phyloP scores from a whole-genome alignment of 2,329 filamentous ascomycete genomes.

The Fonsecaea nubica region DNA sequence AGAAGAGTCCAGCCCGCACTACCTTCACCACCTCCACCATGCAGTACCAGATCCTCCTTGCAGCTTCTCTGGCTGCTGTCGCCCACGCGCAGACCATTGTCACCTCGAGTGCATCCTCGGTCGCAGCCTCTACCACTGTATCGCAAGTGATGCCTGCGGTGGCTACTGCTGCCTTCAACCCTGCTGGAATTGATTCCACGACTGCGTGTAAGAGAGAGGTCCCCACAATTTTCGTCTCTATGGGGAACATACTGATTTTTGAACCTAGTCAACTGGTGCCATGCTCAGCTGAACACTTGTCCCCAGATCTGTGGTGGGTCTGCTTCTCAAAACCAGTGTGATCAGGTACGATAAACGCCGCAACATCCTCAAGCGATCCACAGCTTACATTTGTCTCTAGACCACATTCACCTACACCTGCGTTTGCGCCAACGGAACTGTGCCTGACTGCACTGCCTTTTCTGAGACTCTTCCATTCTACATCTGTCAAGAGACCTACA shows the following conservation, averaged over 20 bases:
- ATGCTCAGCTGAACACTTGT: conserved; percentile 65
- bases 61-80: conserved; percentile 33
- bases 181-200: conserved; percentile 27
- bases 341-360: conserved; percentile 63
- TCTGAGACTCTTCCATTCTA: conserved; percentile 65
- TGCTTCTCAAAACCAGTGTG: conserved; percentile 61
- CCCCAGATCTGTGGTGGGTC: conserved; percentile 63
- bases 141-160: conserved; percentile 39
- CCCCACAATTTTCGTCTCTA: not conserved
- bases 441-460: conserved; percentile 64
- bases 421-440: conserved; percentile 62
- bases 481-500: conserved; percentile 62
- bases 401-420: conserved; percentile 62
- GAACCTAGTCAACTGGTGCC: conserved; percentile 61
- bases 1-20: conserved; percentile 18
- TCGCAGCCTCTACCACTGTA: conserved; percentile 38
- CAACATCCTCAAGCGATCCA: not conserved
- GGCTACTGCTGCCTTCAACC: conserved; percentile 38
- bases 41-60: conserved; percentile 36
- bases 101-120: conserved; percentile 38
- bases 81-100: conserved; percentile 34
- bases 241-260: conserved; percentile 12
- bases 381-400: conserved; percentile 45
- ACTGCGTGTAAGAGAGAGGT: conserved; percentile 36
- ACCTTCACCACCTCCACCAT: conserved; percentile 33